Evolutionary conservation across 1,139 yeast genomes (phyloP).

Genomic region (Pichia kudriavzevii): DNA sequence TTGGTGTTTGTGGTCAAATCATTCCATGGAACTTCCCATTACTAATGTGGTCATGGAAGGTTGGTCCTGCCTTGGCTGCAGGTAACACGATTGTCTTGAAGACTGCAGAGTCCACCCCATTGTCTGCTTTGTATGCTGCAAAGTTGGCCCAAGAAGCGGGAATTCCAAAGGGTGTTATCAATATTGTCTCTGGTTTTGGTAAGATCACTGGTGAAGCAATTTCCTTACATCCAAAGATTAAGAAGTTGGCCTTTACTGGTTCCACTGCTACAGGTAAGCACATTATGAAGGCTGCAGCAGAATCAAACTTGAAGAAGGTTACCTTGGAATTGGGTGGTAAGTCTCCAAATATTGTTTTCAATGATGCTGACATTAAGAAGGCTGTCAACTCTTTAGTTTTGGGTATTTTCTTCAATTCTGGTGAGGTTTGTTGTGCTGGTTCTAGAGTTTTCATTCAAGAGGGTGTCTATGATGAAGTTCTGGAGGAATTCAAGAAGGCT

Average conservation of each 20-base stretch:
- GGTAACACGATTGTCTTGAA: constrained; percentile 72
- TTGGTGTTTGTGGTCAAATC: constrained; percentile 84
- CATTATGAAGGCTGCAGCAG: constrained; percentile 65
- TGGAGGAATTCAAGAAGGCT: constrained; percentile 50
- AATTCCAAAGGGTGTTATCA: constrained; percentile 72
- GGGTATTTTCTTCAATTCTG: constrained; percentile 73
- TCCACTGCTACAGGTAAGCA: constrained; percentile 69
- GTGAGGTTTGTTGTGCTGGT: constrained; percentile 85
- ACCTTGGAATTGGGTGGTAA: constrained; percentile 84
- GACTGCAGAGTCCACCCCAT: constrained; percentile 74
- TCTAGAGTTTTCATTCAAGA: constrained; percentile 77
- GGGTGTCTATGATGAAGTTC: constrained; percentile 58
- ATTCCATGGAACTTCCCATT: constrained; percentile 91
- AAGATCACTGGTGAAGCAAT: constrained; percentile 67
- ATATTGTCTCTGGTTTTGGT: constrained; percentile 71
- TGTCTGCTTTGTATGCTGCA: constrained; percentile 64
- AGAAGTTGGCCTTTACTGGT: constrained; percentile 80
- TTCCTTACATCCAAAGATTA: constrained; percentile 58
- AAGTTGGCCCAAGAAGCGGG: constrained; percentile 61
- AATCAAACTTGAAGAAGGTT: constrained; percentile 61
- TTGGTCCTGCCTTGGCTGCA: constrained; percentile 75
- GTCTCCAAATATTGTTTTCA: constrained; percentile 70
- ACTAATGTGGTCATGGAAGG: constrained; percentile 73
- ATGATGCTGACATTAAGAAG: constrained; percentile 59
- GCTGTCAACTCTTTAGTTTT: constrained; percentile 52